These are phyloP conservation scores for Neoboletus brunneissimus DNA, from an alignment of 768 basidiomycete genomes.

Conservation along the genomic window DNA sequence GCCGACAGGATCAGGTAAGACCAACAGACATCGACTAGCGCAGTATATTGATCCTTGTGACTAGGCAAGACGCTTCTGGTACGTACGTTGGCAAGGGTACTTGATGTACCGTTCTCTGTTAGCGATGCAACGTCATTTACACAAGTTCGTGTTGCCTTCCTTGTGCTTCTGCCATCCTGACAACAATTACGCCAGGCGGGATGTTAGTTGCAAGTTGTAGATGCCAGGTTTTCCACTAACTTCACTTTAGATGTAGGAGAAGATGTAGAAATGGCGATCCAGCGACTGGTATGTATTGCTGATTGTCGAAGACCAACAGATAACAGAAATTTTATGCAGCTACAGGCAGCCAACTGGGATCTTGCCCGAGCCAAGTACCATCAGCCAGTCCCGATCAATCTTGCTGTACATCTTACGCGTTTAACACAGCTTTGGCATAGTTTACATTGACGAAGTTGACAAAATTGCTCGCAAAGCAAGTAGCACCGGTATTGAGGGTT, in stretches of 20 bases:
- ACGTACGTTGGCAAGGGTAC: conserved; percentile 83
- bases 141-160: conserved; percentile 48
- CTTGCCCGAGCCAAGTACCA: conserved; percentile 75
- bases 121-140: conserved; percentile 95
- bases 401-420: conserved; percentile 4
- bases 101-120: conserved; percentile 93
- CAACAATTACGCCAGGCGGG: conserved; percentile 50
- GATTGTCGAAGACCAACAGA: not conserved
- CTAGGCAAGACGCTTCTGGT: conserved; percentile 87
- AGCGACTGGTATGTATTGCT: conserved; percentile 59
- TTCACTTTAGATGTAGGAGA: conserved; percentile 78
- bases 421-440: conserved; percentile 75
- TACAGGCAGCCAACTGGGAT: conserved; percentile 91
- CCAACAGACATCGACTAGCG: conserved; percentile 11
- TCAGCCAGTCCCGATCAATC: not conserved
- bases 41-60: conserved; percentile 1
- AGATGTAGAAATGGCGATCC: conserved; percentile 90
- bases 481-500: conserved; percentile 59
- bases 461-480: conserved; percentile 73
- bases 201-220: conserved; percentile 46
- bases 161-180: conserved; percentile 2
- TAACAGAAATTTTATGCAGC: conserved; percentile 37
- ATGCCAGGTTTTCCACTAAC: conserved; percentile 3
- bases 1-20: conserved; percentile 80
- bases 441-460: conserved; percentile 96